These are phyloP conservation scores for Chlamydomonas reinhardtii DNA, from an alignment of 163 green algal genomes.

Conservation along the genomic window DNA sequence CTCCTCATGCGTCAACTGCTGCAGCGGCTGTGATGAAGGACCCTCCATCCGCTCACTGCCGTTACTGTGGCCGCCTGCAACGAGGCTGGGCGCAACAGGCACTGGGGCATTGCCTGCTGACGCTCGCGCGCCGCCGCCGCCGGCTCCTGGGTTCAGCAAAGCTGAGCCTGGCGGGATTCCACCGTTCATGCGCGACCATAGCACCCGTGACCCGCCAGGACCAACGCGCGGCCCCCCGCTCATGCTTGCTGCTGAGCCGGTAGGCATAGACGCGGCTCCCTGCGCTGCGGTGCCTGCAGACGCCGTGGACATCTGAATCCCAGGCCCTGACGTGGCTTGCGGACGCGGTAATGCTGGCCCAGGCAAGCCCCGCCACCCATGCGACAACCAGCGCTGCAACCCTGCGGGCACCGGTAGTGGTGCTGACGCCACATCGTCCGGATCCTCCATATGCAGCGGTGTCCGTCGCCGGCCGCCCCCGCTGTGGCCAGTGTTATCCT, in stretches of 20 bases:
- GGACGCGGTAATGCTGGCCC: background rate
- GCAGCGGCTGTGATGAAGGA: background rate
- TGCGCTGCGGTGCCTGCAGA: too few relatives aligned
- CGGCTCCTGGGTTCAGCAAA: too few relatives aligned
- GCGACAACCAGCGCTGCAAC: conserved; percentile 26
- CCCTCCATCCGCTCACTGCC: background rate
- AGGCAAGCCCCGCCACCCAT: conserved; percentile 16
- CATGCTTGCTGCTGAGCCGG: background rate
- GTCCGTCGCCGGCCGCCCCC: too few relatives aligned
- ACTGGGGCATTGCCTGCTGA: too few relatives aligned
- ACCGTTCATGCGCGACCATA: conserved; percentile 21
- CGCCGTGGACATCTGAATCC: background rate
- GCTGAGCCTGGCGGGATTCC: background rate
- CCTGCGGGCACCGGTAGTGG: background rate
- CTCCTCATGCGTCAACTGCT: background rate
- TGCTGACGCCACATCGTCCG: background rate
- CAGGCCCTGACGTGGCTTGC: background rate
- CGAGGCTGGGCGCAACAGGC: too few relatives aligned
- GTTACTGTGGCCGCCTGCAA: background rate
- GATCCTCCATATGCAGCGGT: too few relatives aligned
- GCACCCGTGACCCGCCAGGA: background rate
- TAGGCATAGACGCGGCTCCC: background rate
- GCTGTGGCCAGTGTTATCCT: too few relatives aligned
- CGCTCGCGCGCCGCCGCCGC: too few relatives aligned
- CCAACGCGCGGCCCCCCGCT: background rate